phyloP scores from a whole-genome alignment of 2,329 filamentous ascomycete genomes.

The Monilinia laxa region DNA sequence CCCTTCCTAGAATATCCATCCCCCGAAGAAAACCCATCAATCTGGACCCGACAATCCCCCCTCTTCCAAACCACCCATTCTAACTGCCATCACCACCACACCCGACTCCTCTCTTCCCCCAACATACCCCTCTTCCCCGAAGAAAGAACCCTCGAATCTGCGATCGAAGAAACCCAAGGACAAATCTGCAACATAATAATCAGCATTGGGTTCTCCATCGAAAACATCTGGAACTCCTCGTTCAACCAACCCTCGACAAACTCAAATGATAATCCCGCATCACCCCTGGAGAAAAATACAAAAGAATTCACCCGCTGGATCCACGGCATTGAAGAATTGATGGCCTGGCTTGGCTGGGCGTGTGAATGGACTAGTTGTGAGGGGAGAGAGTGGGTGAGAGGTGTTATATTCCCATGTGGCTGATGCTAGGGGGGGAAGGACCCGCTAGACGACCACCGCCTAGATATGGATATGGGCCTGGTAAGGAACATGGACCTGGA shows the following conservation, averaged over 20 bases:
- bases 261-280: background rate
- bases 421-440: conserved; percentile 37
- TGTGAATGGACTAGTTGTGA: conserved; percentile 47
- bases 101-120: conserved; percentile 40
- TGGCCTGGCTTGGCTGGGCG: conserved; percentile 53
- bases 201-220: conserved; percentile 46
- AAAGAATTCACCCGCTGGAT: conserved; percentile 37
- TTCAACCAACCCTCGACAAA: background rate
- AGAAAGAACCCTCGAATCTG: conserved; percentile 43
- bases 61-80: conserved; percentile 44
- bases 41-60: conserved; percentile 41
- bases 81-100: conserved; percentile 47
- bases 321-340: conserved; percentile 43
- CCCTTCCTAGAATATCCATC: conserved; percentile 49
- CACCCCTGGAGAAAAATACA: background rate
- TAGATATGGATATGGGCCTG: conserved; percentile 9
- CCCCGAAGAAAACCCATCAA: conserved; percentile 21
- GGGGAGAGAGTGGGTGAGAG: conserved; percentile 44
- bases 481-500: background rate
- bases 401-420: conserved; percentile 55
- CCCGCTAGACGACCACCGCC: background rate
- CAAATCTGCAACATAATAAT: conserved; percentile 46
- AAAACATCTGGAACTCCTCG: conserved; percentile 43
- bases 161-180: conserved; percentile 45
- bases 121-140: conserved; percentile 38